These are phyloP conservation scores for Beta macrorhiza DNA, from an alignment of 179 eudicot genomes.

Conservation along the genomic window DNA sequence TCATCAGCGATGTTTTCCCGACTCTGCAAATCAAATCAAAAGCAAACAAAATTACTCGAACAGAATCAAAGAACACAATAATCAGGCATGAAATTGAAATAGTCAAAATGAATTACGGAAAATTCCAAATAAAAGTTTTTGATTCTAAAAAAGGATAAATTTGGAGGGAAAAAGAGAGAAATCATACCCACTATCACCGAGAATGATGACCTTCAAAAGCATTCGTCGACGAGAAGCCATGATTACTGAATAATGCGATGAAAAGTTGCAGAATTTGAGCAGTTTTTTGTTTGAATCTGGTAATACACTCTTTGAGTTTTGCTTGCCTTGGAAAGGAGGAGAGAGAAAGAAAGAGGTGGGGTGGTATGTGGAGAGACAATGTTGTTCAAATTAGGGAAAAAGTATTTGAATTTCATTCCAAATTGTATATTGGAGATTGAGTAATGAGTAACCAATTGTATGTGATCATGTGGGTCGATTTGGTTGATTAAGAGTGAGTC, in stretches of 20 bases:
- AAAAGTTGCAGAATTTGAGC: neutral
- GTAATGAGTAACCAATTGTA: too few relatives aligned
- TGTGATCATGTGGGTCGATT: too few relatives aligned
- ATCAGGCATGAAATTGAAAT: constrained; percentile 10
- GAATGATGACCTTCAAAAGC: constrained; percentile 87
- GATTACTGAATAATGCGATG: neutral
- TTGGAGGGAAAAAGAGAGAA: neutral
- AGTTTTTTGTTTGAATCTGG: neutral
- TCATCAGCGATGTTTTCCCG: constrained; percentile 82
- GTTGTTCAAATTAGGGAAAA: neutral
- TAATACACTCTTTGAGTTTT: neutral
- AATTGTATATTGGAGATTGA: neutral
- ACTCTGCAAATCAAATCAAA: constrained; percentile 43
- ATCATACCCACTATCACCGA: constrained; percentile 79
- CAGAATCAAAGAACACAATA: neutral
- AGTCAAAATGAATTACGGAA: neutral
- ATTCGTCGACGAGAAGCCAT: constrained; percentile 83
- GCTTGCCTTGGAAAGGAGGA: neutral
- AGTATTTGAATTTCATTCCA: neutral
- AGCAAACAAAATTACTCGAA: neutral
- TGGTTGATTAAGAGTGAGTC: too few relatives aligned
- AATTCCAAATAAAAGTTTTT: neutral
- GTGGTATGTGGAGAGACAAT: neutral
- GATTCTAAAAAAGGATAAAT: neutral
- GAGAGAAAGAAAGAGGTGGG: neutral